Evolutionary conservation across 306 rosid genomes (phyloP).

Genomic region (Betula pendula): DNA sequence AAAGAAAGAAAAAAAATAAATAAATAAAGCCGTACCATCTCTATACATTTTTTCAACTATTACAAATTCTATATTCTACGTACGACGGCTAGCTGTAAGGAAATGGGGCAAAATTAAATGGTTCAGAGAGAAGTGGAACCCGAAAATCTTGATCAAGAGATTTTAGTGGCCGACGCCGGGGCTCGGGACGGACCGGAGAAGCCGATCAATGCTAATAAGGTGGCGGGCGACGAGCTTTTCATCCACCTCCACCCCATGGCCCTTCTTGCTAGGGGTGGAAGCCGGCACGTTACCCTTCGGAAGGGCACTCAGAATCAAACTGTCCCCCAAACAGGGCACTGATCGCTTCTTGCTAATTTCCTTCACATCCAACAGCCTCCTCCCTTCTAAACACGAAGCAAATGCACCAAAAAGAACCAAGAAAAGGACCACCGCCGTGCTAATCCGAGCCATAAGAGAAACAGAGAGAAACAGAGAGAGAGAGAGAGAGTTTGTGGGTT

Average conservation of each 20-base stretch:
- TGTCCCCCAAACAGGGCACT: conserved; percentile 22
- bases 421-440: conserved; percentile 35
- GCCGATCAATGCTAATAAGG: conserved; percentile 46
- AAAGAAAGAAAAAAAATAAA: conserved; percentile 4
- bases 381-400: conserved; percentile 41
- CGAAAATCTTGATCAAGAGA: neutral
- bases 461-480: neutral
- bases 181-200: conserved; percentile 72
- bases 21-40: conserved; percentile 1
- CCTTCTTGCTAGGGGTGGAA: conserved; percentile 77
- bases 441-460: conserved; percentile 48
- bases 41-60: conserved; percentile 32
- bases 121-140: neutral
- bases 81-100: neutral
- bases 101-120: conserved; percentile 16
- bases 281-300: conserved; percentile 75
- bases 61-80: conserved; percentile 1
- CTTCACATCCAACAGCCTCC: conserved; percentile 41
- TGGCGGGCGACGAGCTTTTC: conserved; percentile 70
- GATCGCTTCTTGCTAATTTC: conserved; percentile 5
- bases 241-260: conserved; percentile 50
- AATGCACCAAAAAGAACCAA: conserved; percentile 35
- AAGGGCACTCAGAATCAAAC: conserved; percentile 54
- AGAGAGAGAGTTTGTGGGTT: neutral
- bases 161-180: conserved; percentile 83